Evolutionary conservation across 2,329 filamentous ascomycete species (phyloP), one percentile per base, ranked within the genome.

Genomic region (Sclerotinia glacialis): DNA sequence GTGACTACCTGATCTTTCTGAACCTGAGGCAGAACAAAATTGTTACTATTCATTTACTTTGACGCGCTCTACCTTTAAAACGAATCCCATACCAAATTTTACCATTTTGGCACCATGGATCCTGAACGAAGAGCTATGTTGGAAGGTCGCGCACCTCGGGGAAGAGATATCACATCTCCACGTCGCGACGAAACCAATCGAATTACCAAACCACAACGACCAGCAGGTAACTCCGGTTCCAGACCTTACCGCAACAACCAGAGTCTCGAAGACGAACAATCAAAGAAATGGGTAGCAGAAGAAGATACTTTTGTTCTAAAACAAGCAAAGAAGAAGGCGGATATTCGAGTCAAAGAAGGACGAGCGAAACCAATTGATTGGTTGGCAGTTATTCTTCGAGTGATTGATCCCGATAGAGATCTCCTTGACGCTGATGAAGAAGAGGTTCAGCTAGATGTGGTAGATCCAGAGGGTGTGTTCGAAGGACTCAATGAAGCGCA

Each of bases 311-410:
- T 99, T 75, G 95, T 98, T 66, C 82, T 99, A 75, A 93, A 93
- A 78, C 95, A 99, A 79, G 90, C 94, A 56, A 99, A 98, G 83
- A 98, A 96, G 82, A 98, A 97, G 82, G 94, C 95, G 52, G 91
- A 93, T 71, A 96, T 99, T 72, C 89, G 95, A 50, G 93, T 98
- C 55, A 91, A 93, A 72, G 93, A 96, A 78, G 90, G 91, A 14
- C 87, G 96, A 72, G 93, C 94, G 66, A 93, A 92, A 76, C 91
- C 94, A 12, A 94, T 98, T 74, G 95, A 99, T 80, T 93, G 91
- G 83, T 85, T 99, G 55, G 92, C 93, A 0, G 95, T 98, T 74
- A 96, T 91, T 68, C 81, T 99, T 70, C 89, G 92, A 71, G 91
- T 94, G 70, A 89, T 98, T 71, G 95, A 99, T 76, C 84, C 88